Evolutionary conservation across 2,329 filamentous ascomycete species (phyloP).

Genomic region (Aspergillus arachidicola): DNA sequence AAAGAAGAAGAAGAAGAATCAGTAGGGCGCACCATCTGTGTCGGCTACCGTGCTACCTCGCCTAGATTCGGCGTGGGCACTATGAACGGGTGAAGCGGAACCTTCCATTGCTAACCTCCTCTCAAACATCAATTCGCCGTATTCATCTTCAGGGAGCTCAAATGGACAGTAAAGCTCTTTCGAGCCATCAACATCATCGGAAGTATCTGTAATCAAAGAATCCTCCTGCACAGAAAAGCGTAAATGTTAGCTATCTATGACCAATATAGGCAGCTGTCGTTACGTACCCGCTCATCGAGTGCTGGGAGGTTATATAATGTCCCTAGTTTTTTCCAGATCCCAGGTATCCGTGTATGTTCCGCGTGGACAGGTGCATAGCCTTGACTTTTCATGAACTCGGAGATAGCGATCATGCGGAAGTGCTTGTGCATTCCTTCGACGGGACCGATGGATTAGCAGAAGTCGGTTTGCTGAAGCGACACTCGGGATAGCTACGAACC

Average conservation of each 20-base stretch:
- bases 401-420: constrained; percentile 86
- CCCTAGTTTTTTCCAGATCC: constrained; percentile 86
- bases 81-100: constrained; percentile 45
- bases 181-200: constrained; percentile 54
- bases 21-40: constrained; percentile 46
- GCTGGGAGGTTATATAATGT: constrained; percentile 82
- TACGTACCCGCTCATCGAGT: constrained; percentile 82
- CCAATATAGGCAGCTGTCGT: not conserved
- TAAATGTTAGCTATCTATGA: not conserved
- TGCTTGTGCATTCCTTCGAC: constrained; percentile 80
- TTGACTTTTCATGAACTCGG: constrained; percentile 76
- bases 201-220: constrained; percentile 57
- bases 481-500: constrained; percentile 54
- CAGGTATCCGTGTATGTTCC: constrained; percentile 82
- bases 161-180: constrained; percentile 68
- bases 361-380: constrained; percentile 68
- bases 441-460: constrained; percentile 11
- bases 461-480: not conserved
- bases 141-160: constrained; percentile 58
- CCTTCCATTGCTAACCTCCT: constrained; percentile 47
- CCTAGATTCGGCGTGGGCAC: constrained; percentile 38
- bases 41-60: constrained; percentile 50
- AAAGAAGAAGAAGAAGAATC: no score
- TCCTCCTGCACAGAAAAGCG: constrained; percentile 50
- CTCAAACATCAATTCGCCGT: constrained; percentile 53